These are phyloP conservation scores for Suillus placidus DNA, from an alignment of 768 basidiomycete genomes.

Conservation along the genomic window DNA sequence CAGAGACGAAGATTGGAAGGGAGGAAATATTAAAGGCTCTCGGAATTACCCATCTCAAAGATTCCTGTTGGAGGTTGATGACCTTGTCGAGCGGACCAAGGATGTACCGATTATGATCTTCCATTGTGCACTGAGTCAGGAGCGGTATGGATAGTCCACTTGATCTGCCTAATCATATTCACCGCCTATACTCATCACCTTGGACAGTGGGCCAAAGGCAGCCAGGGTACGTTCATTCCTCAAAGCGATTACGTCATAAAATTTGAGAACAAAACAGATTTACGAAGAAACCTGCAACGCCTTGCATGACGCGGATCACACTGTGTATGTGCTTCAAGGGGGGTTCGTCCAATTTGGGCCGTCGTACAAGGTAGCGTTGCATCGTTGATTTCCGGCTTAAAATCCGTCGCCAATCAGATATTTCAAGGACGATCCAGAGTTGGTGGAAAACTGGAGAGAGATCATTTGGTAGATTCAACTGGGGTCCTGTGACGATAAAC, in stretches of 20 bases:
- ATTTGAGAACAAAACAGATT: constrained; percentile 44
- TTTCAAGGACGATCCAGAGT: constrained; percentile 58
- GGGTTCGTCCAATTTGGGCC: constrained; percentile 76
- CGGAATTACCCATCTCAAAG: constrained; percentile 62
- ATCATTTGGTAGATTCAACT: constrained; percentile 54
- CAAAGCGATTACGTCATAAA: background rate
- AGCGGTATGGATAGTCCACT: constrained; percentile 52
- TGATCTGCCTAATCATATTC: constrained; percentile 1
- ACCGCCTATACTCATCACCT: constrained; percentile 13
- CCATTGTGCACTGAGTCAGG: constrained; percentile 78
- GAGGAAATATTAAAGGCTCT: constrained; percentile 76
- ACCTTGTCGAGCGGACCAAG: constrained; percentile 61
- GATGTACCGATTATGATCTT: constrained; percentile 68
- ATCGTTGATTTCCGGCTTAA: background rate
- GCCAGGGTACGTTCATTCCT: constrained; percentile 54
- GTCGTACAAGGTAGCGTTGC: constrained; percentile 57
- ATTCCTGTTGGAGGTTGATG: constrained; percentile 60
- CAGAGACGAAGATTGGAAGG: constrained; percentile 78
- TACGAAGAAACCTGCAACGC: constrained; percentile 66
- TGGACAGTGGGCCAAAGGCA: constrained; percentile 71
- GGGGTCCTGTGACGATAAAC: background rate
- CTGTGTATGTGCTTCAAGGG: constrained; percentile 67
- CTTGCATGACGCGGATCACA: constrained; percentile 49
- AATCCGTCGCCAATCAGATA: background rate
- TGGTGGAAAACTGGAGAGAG: constrained; percentile 79